Percentiles rank a stretch among this genome's conserved stretches.
Evolutionary conservation across 2,329 filamentous ascomycete species (phyloP).

Genomic region (Cercospora janseana): DNA sequence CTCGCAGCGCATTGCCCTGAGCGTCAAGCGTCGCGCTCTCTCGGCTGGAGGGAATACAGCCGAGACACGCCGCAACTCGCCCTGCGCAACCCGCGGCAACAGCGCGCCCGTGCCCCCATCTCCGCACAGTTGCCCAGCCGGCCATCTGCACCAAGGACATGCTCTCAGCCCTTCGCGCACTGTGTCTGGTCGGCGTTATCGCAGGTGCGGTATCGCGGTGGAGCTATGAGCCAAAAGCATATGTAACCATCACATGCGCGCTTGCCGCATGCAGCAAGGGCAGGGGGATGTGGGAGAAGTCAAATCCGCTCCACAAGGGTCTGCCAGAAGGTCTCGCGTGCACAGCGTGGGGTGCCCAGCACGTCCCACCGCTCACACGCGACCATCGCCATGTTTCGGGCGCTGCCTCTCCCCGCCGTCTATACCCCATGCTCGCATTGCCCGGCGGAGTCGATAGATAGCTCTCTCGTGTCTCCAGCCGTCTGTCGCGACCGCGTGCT

Average conservation of each 20-base stretch:
- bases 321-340: neutral
- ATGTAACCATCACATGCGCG: slow-evolving; percentile 5
- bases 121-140: too few species aligned
- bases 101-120: too few species aligned
- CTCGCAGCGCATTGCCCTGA: too few species aligned
- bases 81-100: too few species aligned
- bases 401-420: neutral
- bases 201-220: neutral
- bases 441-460: too few species aligned
- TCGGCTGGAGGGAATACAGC: neutral
- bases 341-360: slow-evolving; percentile 2
- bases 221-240: slow-evolving; percentile 6
- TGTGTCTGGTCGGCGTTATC: neutral
- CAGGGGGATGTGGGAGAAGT: neutral
- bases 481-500: too few species aligned
- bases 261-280: neutral
- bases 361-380: neutral
- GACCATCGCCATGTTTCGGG: slow-evolving; percentile 7
- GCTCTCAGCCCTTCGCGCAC: neutral
- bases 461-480: too few species aligned
- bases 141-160: too few species aligned
- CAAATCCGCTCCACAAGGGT: slow-evolving; percentile 2
- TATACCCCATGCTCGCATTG: neutral
- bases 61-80: slow-evolving; percentile 1
- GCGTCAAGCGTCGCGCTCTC: too few species aligned